Percentiles rank a stretch among this genome's conserved stretches.
Evolutionary conservation across 2,329 filamentous ascomycete species (phyloP).

Genomic region (Fusarium secorum): DNA sequence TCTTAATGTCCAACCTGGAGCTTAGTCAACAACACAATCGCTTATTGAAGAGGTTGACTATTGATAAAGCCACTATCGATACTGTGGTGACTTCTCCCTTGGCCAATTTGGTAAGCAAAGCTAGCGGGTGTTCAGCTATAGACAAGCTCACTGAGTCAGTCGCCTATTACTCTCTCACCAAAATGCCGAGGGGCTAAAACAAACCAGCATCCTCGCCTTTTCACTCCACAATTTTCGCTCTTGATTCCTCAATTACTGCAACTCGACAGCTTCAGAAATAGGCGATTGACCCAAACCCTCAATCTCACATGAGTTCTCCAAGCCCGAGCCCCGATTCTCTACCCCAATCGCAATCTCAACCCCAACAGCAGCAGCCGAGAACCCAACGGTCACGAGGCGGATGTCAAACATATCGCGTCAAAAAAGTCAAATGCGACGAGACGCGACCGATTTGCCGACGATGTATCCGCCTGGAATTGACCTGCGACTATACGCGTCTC

Average conservation of each 20-base stretch:
- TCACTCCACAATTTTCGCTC: background rate
- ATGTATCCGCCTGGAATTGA: background rate
- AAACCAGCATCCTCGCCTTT: background rate
- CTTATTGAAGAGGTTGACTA: too few species aligned
- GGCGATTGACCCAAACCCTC: background rate
- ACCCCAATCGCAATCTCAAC: background rate
- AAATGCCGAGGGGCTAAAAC: background rate
- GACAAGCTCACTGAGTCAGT: background rate
- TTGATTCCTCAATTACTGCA: background rate
- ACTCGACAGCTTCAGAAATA: background rate
- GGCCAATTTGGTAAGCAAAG: background rate
- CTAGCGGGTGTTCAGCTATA: background rate
- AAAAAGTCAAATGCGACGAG: background rate
- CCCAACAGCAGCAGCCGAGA: fast-evolving
- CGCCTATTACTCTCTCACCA: background rate
- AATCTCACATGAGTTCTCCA: background rate
- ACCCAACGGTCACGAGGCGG: background rate
- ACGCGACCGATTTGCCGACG: background rate
- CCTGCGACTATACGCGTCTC: background rate
- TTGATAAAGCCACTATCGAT: background rate
- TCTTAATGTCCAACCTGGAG: background rate
- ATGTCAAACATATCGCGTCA: background rate
- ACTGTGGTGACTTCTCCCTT: too few species aligned
- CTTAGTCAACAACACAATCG: background rate
- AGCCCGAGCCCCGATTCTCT: background rate